phyloP scores from a whole-genome alignment of 2,329 filamentous ascomycete genomes.

The Chaetomium olivaceum region DNA sequence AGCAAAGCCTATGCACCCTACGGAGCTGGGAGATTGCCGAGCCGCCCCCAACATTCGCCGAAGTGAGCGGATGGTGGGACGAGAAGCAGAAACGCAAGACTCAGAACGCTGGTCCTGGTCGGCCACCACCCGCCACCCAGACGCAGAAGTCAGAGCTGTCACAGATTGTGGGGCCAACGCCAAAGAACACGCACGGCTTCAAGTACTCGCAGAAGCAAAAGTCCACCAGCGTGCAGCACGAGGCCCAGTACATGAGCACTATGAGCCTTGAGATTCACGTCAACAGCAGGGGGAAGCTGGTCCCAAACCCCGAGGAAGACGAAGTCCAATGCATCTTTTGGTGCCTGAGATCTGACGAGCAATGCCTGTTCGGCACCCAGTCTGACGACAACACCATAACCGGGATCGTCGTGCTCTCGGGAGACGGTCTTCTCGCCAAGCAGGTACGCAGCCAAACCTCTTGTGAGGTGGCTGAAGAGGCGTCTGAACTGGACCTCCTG shows the following conservation, averaged over 20 bases:
- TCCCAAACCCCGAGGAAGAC: slow-evolving; percentile 88
- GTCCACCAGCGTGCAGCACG: slow-evolving; percentile 75
- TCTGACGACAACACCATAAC: slow-evolving; percentile 55
- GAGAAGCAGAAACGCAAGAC: slow-evolving; percentile 38
- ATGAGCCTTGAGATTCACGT: slow-evolving; percentile 94
- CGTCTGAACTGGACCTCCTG: slow-evolving; percentile 80
- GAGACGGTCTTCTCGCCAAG: slow-evolving; percentile 57
- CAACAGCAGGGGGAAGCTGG: slow-evolving; percentile 76
- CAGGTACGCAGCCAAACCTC: slow-evolving; percentile 61
- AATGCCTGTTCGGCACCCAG: slow-evolving; percentile 50
- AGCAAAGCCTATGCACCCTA: slow-evolving; percentile 60
- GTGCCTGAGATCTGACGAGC: slow-evolving; percentile 78
- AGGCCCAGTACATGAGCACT: slow-evolving; percentile 91
- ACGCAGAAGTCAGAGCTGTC: slow-evolving; percentile 54
- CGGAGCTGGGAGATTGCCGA: slow-evolving; percentile 75
- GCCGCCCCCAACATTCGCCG: slow-evolving; percentile 67
- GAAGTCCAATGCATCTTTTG: slow-evolving; percentile 88
- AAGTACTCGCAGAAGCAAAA: slow-evolving; percentile 79
- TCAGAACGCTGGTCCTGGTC: slow-evolving; percentile 22
- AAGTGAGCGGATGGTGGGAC: slow-evolving; percentile 70
- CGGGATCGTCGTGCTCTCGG: slow-evolving; percentile 73
- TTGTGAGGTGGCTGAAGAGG: slow-evolving; percentile 70
- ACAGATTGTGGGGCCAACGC: slow-evolving; percentile 87
- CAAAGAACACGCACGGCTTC: slow-evolving; percentile 77
- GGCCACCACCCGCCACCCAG: slow-evolving; percentile 22